These are phyloP conservation scores for Acarospora socialis DNA, from an alignment of 2,329 filamentous ascomycete genomes.

Conservation along the genomic window DNA sequence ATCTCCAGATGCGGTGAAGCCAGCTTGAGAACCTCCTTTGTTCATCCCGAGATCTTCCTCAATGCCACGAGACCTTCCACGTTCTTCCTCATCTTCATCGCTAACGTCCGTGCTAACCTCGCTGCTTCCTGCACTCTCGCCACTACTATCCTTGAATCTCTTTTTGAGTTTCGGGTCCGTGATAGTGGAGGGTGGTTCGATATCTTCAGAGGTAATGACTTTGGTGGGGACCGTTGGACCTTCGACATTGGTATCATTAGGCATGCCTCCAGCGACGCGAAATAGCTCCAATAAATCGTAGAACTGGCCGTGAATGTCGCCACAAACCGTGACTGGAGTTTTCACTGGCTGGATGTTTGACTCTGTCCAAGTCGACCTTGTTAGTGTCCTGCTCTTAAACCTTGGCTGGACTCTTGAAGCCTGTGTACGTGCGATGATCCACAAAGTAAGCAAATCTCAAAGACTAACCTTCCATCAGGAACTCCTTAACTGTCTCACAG, in stretches of 20 bases:
- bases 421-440: slow-evolving; percentile 13
- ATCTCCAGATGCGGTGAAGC: slow-evolving; percentile 40
- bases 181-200: slow-evolving; percentile 81
- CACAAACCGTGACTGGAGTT: slow-evolving; percentile 91
- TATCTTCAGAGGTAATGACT: slow-evolving; percentile 76
- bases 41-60: slow-evolving; percentile 19
- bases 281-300: slow-evolving; percentile 97
- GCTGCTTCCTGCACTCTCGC: slow-evolving; percentile 12
- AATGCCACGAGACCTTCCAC: slow-evolving; percentile 21
- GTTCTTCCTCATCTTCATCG: slow-evolving; percentile 34
- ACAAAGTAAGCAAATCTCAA: background rate
- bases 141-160: slow-evolving; percentile 52
- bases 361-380: slow-evolving; percentile 39
- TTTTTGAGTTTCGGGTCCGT: slow-evolving; percentile 75
- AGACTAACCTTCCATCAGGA: slow-evolving; percentile 83
- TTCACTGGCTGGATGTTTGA: slow-evolving; percentile 98
- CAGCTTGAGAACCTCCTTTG: slow-evolving; percentile 26
- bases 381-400: background rate
- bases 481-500: slow-evolving; percentile 97
- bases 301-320: slow-evolving; percentile 97
- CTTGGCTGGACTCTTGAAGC: background rate
- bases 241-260: slow-evolving; percentile 51
- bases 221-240: slow-evolving; percentile 35
- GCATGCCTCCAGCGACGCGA: slow-evolving; percentile 91
- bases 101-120: slow-evolving; percentile 18